phyloP scores from a whole-genome alignment of 2,329 filamentous ascomycete genomes.

The Xylaria sp. region DNA sequence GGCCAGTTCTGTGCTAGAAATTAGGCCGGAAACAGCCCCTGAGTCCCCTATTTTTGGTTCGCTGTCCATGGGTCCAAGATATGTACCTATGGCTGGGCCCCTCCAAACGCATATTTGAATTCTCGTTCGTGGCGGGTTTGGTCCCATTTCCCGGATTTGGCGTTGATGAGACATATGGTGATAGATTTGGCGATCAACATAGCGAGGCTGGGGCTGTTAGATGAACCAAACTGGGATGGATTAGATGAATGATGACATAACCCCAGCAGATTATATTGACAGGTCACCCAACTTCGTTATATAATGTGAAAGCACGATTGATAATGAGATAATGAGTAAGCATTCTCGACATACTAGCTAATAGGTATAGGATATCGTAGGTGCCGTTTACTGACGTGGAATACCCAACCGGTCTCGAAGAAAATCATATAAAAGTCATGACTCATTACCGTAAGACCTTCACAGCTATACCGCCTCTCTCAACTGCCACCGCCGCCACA shows the following conservation, averaged over 20 bases:
- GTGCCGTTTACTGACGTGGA: background rate
- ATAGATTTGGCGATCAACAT: background rate
- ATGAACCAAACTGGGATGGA: background rate
- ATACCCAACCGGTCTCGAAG: background rate
- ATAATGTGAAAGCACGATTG: background rate
- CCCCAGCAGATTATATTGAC: background rate
- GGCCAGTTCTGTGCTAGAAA: no score
- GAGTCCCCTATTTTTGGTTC: conserved; percentile 14
- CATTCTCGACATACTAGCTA: background rate
- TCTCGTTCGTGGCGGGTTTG: background rate
- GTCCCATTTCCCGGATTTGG: background rate
- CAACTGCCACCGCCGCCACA: conserved; percentile 31
- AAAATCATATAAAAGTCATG: conserved; percentile 4
- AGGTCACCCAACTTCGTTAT: background rate
- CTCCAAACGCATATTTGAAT: background rate
- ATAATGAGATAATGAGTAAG: background rate
- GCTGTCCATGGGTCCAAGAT: background rate
- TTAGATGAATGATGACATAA: background rate
- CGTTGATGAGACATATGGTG: background rate
- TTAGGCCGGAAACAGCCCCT: background rate
- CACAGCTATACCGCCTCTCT: background rate
- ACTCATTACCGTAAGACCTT: background rate
- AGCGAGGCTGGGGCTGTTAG: background rate
- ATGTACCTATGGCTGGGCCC: background rate
- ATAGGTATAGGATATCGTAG: no score